Percentiles rank a stretch among this genome's conserved stretches.
Conservation (phyloP, 768 basidiomycete genomes). For the Phylloporus arenicola region DNA sequence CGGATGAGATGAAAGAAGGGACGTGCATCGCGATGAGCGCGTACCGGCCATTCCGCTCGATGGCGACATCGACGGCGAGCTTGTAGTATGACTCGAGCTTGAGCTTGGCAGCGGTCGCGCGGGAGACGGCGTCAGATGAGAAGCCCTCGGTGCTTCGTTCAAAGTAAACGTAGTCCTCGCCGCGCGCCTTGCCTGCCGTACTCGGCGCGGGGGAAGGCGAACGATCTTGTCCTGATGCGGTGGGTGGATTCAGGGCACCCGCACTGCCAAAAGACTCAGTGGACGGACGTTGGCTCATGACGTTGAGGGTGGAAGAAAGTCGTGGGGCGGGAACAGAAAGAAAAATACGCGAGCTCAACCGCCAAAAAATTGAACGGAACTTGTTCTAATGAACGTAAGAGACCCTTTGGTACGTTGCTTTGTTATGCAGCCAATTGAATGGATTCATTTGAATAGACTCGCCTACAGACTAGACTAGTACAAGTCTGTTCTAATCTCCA, state of each 20-base stretch:
- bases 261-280: conserved; percentile 22
- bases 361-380: conserved; percentile 13
- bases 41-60: conserved; percentile 90
- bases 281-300: conserved; percentile 30
- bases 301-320: conserved; percentile 6
- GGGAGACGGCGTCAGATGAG: conserved; percentile 81
- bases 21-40: conserved; percentile 3
- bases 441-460: neutral
- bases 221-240: conserved; percentile 21
- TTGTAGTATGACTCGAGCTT: conserved; percentile 98
- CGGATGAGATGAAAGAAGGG: conserved; percentile 3
- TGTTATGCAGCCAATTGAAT: neutral
- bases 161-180: conserved; percentile 86
- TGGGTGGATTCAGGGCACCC: conserved; percentile 13
- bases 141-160: conserved; percentile 79
- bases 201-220: conserved; percentile 28
- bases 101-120: conserved; percentile 89
- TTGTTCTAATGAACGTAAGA: conserved; percentile 24
- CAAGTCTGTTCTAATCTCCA: no score
- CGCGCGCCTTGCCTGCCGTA: conserved; percentile 27
- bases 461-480: neutral
- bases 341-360: conserved; percentile 2
- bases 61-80: conserved; percentile 93
- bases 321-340: neutral
- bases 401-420: conserved; percentile 4